Base-by-base conservation (phyloP, 2,329 filamentous ascomycete genomes). In the Didymella lethalis region DNA sequence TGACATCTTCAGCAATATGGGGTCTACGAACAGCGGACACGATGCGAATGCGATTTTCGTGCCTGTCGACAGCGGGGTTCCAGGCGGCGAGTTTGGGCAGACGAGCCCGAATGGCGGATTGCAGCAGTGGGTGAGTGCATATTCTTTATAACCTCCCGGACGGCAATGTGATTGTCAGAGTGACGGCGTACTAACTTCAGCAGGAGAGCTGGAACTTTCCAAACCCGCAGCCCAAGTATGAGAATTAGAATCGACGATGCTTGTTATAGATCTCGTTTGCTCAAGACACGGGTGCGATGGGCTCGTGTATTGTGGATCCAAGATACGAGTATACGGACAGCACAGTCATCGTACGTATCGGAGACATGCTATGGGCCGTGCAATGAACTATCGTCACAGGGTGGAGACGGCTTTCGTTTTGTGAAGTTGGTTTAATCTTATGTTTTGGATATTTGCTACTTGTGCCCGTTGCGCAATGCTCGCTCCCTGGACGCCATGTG, bases 41-140 rank as follows among this genome's bases (percentile, higher is more conserved):
- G 74, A 75, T 26, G 60, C 65, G 11, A 68, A 72, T 6, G 74
- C 75, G 3, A 77, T 77, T 20, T 77, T 76, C 43, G 71, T 77
- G 44, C 75, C 75, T 5, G 73, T 73, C 2, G 74, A 77, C 55
- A 63, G 58, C 14, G 61, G 58, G 12, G 54, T 29, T 29, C 61
- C 50, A 20, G 54, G 45, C 18, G 51, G 54, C 14, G 70, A 72
- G 11, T 76, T 60, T 46, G 64, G 59, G 12, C 65, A 64, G 36
- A 66, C 65, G 44, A 71, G 69, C 63, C 65, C 72, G 54, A 67
- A 65, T 59, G 67, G 65, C 29, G 66, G 64, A 11, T 41, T 74
- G 54, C 66, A 70, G 58, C 68, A 72, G 38, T 76, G 74, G 74
- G 74, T 75, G 56, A 56, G 73, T 55, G 12, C 29, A 23, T 23